phyloP scores from a whole-genome alignment of 495 filamentous ascomycete genomes.

The Lophium mytilinum region DNA sequence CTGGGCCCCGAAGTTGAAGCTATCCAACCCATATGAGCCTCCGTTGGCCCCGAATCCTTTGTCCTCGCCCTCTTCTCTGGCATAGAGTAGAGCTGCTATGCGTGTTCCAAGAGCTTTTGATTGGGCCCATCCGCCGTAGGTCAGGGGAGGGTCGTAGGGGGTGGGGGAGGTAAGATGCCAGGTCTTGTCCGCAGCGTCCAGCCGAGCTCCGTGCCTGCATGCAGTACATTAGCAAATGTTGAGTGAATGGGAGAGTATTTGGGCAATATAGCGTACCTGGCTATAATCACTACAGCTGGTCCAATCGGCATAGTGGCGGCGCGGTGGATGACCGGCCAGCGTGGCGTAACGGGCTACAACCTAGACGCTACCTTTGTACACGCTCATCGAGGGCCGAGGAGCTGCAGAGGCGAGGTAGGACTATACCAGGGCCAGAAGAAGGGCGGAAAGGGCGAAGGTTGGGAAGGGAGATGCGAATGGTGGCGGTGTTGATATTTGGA shows the following conservation, averaged over 20 bases:
- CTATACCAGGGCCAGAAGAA: no score
- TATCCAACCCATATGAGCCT: constrained; percentile 12
- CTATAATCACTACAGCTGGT: constrained; percentile 69
- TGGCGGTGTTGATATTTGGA: no score
- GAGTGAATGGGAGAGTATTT: background rate
- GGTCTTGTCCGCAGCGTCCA: constrained; percentile 86
- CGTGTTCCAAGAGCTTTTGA: constrained; percentile 67
- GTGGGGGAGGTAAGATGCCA: constrained; percentile 95
- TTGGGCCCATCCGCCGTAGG: constrained; percentile 89
- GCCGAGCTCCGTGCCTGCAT: constrained; percentile 76
- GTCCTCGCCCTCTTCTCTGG: constrained; percentile 32
- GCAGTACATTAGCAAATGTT: background rate
- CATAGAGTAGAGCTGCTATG: constrained; percentile 64
- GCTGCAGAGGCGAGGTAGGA: no score
- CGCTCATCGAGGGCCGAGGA: no score
- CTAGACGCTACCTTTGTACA: background rate
- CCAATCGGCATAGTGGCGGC: background rate
- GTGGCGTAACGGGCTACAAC: background rate
- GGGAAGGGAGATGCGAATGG: no score
- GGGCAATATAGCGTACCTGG: constrained; percentile 49
- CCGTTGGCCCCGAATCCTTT: background rate
- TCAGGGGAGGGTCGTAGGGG: constrained; percentile 92
- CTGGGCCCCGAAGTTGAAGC: background rate
- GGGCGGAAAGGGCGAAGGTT: no score
- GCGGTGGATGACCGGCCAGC: background rate